These are phyloP conservation scores for Lignosus rhinocerotis DNA, from an alignment of 1,284 basidiomycete species.

Conservation along the genomic window DNA sequence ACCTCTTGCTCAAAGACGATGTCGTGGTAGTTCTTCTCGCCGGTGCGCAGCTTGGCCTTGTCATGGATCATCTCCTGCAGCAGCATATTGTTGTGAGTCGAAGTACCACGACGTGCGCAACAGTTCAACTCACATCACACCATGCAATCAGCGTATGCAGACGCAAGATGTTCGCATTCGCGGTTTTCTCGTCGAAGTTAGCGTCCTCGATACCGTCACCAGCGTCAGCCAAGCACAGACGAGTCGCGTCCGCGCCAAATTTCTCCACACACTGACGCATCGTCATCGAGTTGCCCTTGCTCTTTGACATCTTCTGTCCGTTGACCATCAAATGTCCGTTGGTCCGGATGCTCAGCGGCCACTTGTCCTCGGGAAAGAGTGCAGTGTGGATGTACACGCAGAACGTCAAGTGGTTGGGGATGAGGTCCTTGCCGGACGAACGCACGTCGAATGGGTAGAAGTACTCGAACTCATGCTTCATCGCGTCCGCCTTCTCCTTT, in stretches of 20 bases:
- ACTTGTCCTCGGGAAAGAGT: conserved; percentile 92
- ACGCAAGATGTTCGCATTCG: conserved; percentile 96
- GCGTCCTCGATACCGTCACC: conserved; percentile 98
- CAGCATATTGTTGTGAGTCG: neutral
- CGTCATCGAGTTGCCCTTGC: conserved; percentile 88
- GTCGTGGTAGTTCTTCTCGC: conserved; percentile 79
- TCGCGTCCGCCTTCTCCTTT: conserved; percentile 76
- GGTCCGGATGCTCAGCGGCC: conserved; percentile 90
- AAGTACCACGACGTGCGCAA: neutral
- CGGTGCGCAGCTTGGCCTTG: conserved; percentile 70
- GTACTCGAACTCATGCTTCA: conserved; percentile 94
- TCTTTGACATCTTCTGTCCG: conserved; percentile 99
- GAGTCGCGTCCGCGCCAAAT: conserved; percentile 92
- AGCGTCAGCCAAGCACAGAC: conserved; percentile 92
- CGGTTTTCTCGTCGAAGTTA: conserved; percentile 99
- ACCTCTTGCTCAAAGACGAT: conserved; percentile 91
- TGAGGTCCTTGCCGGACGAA: conserved; percentile 98
- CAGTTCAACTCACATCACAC: conserved; percentile 71
- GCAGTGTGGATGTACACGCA: conserved; percentile 94
- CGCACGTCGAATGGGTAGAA: conserved; percentile 99
- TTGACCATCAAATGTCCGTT: conserved; percentile 99
- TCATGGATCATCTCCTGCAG: conserved; percentile 75
- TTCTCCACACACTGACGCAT: conserved; percentile 78
- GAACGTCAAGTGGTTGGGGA: conserved; percentile 97
- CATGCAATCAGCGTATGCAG: conserved; percentile 90